Conservation (phyloP, 164 flowering plant genomes). For the Vitis amurensis region DNA sequence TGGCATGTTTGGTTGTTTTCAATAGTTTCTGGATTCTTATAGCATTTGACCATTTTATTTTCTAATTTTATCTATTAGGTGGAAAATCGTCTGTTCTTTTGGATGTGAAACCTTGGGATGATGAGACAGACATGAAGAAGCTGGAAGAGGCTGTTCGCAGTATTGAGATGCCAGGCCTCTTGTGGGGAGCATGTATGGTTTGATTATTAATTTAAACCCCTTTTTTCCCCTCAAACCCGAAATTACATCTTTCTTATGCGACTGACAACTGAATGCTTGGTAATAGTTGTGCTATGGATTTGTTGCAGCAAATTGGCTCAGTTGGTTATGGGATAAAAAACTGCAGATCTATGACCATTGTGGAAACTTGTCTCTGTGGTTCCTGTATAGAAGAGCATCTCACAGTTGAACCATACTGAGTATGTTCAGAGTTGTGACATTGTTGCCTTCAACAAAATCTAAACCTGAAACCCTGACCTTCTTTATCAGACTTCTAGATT, state of each 20-base stretch:
- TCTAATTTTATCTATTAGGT: conserved; percentile 33
- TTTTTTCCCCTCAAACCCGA: no score
- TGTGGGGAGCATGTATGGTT: conserved; percentile 75
- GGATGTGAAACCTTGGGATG: conserved; percentile 99
- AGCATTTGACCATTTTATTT: neutral
- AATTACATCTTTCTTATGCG: no score
- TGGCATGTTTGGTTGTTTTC: neutral
- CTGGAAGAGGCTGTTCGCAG: conserved; percentile 86
- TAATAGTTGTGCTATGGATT: neutral
- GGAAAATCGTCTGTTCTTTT: conserved; percentile 95
- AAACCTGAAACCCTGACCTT: no score
- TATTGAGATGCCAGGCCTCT: conserved; percentile 73
- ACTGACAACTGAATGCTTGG: no score
- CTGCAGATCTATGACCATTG: conserved; percentile 78
- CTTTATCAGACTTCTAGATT: no score
- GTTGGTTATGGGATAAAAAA: conserved; percentile 98
- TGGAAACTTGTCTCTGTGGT: conserved; percentile 90
- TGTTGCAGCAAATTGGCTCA: conserved; percentile 68
- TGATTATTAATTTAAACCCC: neutral
- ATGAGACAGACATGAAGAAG: conserved; percentile 98
- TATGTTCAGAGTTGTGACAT: conserved; percentile 92
- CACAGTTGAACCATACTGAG: conserved; percentile 79
- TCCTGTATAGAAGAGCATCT: conserved; percentile 76
- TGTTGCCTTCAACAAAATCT: conserved; percentile 94
- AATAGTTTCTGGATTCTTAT: neutral